Base-by-base conservation (phyloP, 495 filamentous ascomycete species). In the Lepraria neglecta region DNA sequence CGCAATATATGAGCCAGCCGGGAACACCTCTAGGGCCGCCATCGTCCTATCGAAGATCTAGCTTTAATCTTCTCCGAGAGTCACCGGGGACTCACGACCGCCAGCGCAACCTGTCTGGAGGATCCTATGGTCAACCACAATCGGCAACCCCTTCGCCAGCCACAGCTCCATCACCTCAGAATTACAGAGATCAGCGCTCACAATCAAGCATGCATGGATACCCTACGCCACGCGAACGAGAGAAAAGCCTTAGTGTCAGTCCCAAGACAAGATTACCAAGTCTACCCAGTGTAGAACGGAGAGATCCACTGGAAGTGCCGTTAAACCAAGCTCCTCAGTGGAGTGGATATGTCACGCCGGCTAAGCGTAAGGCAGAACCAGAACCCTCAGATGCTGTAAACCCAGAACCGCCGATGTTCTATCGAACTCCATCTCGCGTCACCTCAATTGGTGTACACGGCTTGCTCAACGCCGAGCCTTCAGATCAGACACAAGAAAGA, bases 21-120 rank as follows among this genome's bases (percentile, higher is more conserved):
- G 72, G 73, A 31, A 80, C 80, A 27, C 80, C 78, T 24, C 67
- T 80, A 42, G 78, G 77, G 9, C 79, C 77, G 14, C 75, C 73
- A 59, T 69, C 75, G 43, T 58, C 68, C 15, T 66, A 74, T 19
- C 72, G 65, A 46, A 63, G 60, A 47, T 24, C 63, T 15, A 62
- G 48, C 55, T 65, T 64, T 10, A 60, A 54, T 44, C 43, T 48
- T 48, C 60, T 54, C 11, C 58, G 58, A 21, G 63, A 65, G 46
- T 65, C 67, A 2, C 61, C 67, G 7, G 62, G 47, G 17, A 60
- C 52, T 5, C 67, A 64, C 46, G 73, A 72, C 60, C 72, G 68
- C 63, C 69, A 67, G 45, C 70, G 64, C 58, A 74, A 72, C 47
- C 69, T 66, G 46, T 67, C 75, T 31, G 73, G 75, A 21, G 77